Percentiles rank a stretch among this genome's conserved stretches.
These are phyloP conservation scores for Hysterangium stoloniferum DNA, from an alignment of 768 basidiomycete genomes.

Conservation along the genomic window DNA sequence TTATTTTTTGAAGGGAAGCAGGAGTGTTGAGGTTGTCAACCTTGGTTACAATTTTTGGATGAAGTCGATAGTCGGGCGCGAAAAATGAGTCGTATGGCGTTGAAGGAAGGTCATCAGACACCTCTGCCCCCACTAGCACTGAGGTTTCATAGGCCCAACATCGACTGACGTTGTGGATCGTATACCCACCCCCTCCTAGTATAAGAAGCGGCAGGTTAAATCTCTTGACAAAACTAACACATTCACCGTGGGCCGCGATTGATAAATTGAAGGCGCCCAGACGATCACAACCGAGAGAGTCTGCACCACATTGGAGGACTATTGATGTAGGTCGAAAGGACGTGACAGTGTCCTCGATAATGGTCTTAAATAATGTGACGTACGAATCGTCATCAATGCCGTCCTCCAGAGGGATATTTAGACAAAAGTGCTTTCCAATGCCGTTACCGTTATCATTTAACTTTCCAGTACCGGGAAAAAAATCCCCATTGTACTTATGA, in stretches of 20 bases:
- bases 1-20: constrained; percentile 77
- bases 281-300: constrained; percentile 90
- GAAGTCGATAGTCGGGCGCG: constrained; percentile 85
- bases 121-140: constrained; percentile 73
- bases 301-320: constrained; percentile 95
- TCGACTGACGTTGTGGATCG: constrained; percentile 93
- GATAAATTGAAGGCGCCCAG: constrained; percentile 96
- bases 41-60: constrained; percentile 84
- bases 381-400: constrained; percentile 98
- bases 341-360: constrained; percentile 89
- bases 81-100: constrained; percentile 94
- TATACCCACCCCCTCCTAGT: constrained; percentile 93
- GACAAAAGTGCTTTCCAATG: constrained; percentile 88
- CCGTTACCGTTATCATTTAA: constrained; percentile 86
- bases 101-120: constrained; percentile 81
- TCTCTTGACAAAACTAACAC: constrained; percentile 91
- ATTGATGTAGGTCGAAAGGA: constrained; percentile 85
- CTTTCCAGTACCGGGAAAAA: constrained; percentile 97
- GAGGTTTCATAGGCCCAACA: constrained; percentile 99
- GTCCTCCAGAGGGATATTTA: constrained; percentile 93
- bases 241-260: constrained; percentile 96
- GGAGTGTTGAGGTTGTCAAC: constrained; percentile 91
- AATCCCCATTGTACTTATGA: constrained; percentile 97
- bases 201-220: constrained; percentile 89
- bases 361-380: constrained; percentile 88